Conservation (phyloP, 495 filamentous ascomycete genomes). For the Gamarada debralockiae region DNA sequence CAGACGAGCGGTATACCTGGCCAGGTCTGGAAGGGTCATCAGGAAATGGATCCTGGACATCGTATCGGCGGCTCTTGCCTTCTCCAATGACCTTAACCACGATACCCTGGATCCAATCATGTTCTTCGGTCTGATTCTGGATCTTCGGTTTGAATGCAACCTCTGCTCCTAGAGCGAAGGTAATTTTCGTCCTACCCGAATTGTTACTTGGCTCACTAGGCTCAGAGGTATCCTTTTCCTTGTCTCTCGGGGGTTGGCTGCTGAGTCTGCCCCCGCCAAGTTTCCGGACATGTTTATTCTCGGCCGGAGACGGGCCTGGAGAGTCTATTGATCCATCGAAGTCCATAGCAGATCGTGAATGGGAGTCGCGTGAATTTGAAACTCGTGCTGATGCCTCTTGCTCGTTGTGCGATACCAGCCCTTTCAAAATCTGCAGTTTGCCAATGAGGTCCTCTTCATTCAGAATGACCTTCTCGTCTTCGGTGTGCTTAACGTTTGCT, state of each 20-base stretch:
- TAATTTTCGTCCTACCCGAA: slow-evolving; percentile 10
- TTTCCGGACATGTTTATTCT: slow-evolving; percentile 28
- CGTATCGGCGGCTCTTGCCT: slow-evolving; percentile 85
- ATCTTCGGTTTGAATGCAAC: slow-evolving; percentile 37
- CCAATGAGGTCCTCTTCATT: slow-evolving; percentile 57
- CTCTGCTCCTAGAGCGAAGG: slow-evolving; percentile 5
- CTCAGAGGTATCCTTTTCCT: neutral
- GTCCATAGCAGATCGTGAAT: slow-evolving; percentile 55
- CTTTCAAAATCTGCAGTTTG: slow-evolving; percentile 56
- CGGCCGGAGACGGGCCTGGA: slow-evolving; percentile 58
- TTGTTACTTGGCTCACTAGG: neutral
- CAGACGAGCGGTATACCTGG: slow-evolving; percentile 68
- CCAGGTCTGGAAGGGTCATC: slow-evolving; percentile 66
- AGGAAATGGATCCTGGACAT: slow-evolving; percentile 90
- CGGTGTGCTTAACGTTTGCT: slow-evolving; percentile 58
- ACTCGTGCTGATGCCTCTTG: slow-evolving; percentile 8
- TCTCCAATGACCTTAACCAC: slow-evolving; percentile 82
- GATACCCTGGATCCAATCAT: slow-evolving; percentile 84
- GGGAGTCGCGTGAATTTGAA: slow-evolving; percentile 52
- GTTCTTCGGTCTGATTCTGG: slow-evolving; percentile 58
- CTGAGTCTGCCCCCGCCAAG: slow-evolving; percentile 38
- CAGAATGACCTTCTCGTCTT: slow-evolving; percentile 57
- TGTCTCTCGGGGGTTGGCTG: slow-evolving; percentile 40
- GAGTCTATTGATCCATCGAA: slow-evolving; percentile 69
- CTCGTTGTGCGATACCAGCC: slow-evolving; percentile 37